A percentile compares a stretch with the other conserved stretches of the same genome.
Conservation (phyloP, 768 basidiomycete genomes). For the Termitomyces sp. region DNA sequence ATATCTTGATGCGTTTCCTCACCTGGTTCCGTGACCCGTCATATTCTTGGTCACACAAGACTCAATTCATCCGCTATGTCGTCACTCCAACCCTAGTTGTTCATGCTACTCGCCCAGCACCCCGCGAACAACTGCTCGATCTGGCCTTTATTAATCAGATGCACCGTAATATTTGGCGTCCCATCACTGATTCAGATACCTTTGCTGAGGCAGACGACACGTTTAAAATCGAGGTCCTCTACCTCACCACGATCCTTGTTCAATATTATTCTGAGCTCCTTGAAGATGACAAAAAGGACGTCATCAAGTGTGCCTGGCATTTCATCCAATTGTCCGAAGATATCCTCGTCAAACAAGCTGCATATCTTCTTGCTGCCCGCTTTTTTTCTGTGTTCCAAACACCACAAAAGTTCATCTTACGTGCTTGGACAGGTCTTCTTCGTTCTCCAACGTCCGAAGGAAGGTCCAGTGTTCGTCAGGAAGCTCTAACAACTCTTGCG, state of each 20-base stretch:
- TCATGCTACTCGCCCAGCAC: conserved; percentile 52
- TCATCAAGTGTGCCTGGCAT: conserved; percentile 92
- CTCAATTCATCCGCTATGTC: conserved; percentile 72
- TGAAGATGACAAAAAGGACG: conserved; percentile 79
- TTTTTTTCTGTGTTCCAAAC: conserved; percentile 89
- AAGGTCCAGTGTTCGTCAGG: conserved; percentile 69
- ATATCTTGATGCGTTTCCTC: conserved; percentile 78
- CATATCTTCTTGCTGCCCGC: conserved; percentile 83
- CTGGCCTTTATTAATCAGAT: conserved; percentile 63
- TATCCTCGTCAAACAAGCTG: conserved; percentile 86
- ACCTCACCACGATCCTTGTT: conserved; percentile 84
- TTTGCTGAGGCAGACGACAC: conserved; percentile 69
- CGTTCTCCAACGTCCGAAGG: conserved; percentile 71
- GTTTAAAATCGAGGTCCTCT: conserved; percentile 86
- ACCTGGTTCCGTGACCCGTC: conserved; percentile 70
- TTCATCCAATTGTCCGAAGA: conserved; percentile 77
- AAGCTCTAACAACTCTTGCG: conserved; percentile 81
- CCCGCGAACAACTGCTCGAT: conserved; percentile 62
- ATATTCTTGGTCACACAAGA: conserved; percentile 71
- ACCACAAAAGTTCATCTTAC: conserved; percentile 85
- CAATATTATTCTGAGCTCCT: conserved; percentile 80
- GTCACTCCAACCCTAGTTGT: conserved; percentile 83
- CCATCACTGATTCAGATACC: conserved; percentile 49
- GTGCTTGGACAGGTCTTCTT: conserved; percentile 87
- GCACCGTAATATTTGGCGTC: conserved; percentile 76